Evolutionary conservation across 805 yeast species (phyloP).

Genomic region (Candida incommunis): DNA sequence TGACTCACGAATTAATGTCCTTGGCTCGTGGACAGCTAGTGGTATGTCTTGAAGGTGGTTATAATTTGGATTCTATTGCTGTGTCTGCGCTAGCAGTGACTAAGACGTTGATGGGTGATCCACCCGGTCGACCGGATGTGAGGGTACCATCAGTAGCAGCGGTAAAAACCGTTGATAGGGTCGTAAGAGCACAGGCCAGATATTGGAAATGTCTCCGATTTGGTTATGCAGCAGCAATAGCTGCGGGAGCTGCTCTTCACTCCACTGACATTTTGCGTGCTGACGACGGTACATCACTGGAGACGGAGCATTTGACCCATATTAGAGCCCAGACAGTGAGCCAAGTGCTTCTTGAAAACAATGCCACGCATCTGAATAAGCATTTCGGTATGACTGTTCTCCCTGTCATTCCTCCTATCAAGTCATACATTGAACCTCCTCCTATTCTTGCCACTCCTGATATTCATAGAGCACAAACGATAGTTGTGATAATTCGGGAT

Average conservation of each 20-base stretch:
- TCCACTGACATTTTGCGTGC: neutral
- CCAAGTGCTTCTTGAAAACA: neutral
- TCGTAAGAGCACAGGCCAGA: conserved; percentile 61
- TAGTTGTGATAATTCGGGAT: conserved; percentile 70
- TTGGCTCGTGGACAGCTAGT: conserved; percentile 80
- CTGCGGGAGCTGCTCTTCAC: conserved; percentile 9
- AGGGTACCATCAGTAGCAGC: conserved; percentile 65
- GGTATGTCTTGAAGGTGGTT: conserved; percentile 93
- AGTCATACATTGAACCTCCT: neutral
- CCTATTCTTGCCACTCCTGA: conserved; percentile 52
- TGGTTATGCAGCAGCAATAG: conserved; percentile 29
- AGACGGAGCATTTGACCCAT: neutral
- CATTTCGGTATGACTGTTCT: conserved; percentile 47
- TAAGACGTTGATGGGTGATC: conserved; percentile 83
- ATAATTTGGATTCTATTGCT: conserved; percentile 82
- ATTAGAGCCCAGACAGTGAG: conserved; percentile 1
- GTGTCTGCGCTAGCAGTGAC: conserved; percentile 85
- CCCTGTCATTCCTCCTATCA: conserved; percentile 33
- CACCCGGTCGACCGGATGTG: conserved; percentile 62
- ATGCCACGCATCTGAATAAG: conserved; percentile 10
- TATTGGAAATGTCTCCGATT: conserved; percentile 81
- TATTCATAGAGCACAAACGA: conserved; percentile 41
- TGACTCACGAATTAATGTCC: conserved; percentile 84
- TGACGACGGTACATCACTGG: neutral
- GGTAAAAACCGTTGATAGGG: conserved; percentile 67